These are phyloP conservation scores for Tricholoma matsutake DNA, from an alignment of 768 basidiomycete genomes.

Conservation along the genomic window DNA sequence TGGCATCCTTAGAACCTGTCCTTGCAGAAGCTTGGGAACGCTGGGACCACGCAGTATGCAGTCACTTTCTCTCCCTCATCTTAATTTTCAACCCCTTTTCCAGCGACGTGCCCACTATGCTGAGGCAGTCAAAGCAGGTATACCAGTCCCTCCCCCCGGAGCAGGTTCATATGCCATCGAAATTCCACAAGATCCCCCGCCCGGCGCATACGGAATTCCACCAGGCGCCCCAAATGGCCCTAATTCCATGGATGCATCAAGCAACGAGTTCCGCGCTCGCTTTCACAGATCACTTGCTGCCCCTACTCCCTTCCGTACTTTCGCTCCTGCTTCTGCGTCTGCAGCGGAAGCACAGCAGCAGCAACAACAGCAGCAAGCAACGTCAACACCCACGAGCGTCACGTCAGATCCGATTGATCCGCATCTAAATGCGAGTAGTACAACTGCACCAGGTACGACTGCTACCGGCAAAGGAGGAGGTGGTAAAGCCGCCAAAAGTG, in stretches of 20 bases:
- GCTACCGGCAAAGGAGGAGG: background rate
- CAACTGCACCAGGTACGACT: background rate
- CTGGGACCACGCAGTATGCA: constrained; percentile 75
- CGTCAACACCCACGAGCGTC: background rate
- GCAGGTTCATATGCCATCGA: constrained; percentile 14
- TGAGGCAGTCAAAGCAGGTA: constrained; percentile 32
- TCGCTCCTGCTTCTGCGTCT: constrained; percentile 2
- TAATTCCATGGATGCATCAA: constrained; percentile 15
- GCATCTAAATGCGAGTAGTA: background rate
- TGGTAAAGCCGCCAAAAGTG: background rate
- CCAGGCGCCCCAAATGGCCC: constrained; percentile 22
- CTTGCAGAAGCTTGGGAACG: constrained; percentile 85
- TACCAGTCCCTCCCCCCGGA: constrained; percentile 19
- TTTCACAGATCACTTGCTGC: constrained; percentile 60
- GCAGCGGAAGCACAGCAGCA: background rate
- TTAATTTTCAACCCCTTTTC: background rate
- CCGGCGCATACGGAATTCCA: background rate
- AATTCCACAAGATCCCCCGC: constrained; percentile 5
- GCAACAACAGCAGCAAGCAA: background rate
- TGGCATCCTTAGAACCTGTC: constrained; percentile 72
- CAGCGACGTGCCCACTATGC: constrained; percentile 43
- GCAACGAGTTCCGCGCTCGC: constrained; percentile 61
- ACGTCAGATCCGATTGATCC: background rate
- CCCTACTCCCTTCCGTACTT: constrained; percentile 53
- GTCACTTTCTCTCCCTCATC: constrained; percentile 2